Evolutionary conservation across 345 rosid species (phyloP).

Genomic region (Erucastrum elatum): DNA sequence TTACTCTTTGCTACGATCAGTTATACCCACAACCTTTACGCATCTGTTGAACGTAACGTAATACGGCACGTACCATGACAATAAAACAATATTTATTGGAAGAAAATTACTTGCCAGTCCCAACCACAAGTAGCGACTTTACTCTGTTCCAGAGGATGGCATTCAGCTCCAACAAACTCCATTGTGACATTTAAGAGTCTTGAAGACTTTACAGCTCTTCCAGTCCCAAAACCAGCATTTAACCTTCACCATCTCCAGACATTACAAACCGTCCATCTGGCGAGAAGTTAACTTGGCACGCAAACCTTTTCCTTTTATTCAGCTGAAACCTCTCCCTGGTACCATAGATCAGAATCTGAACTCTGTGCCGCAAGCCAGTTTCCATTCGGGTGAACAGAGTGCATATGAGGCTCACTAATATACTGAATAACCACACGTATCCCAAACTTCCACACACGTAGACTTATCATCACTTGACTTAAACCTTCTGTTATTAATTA

Average conservation of each 20-base stretch:
- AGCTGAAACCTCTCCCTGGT: conserved; percentile 95
- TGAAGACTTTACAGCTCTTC: conserved; percentile 96
- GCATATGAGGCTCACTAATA: conserved; percentile 99
- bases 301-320: conserved; percentile 94
- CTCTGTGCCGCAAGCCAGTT: conserved; percentile 99
- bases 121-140: conserved; percentile 99
- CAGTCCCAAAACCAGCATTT: conserved; percentile 99
- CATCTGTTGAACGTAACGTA: background rate
- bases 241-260: conserved; percentile 99
- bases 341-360: conserved; percentile 85
- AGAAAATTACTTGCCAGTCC: conserved; percentile 76
- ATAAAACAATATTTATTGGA: background rate
- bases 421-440: conserved; percentile 97
- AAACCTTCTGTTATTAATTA: conserved; percentile 71
- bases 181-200: conserved; percentile 86
- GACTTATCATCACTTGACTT: conserved; percentile 98
- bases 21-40: background rate
- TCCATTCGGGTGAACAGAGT: conserved; percentile 86
- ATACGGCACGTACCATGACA: background rate
- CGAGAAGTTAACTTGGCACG: conserved; percentile 97
- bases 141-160: conserved; percentile 98
- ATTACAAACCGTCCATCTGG: conserved; percentile 97
- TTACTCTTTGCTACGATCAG: background rate
- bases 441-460: conserved; percentile 98
- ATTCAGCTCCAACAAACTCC: conserved; percentile 88